These are phyloP conservation scores for Codiaeum variegatum DNA, from an alignment of 441 rosid species.

Conservation along the genomic window DNA sequence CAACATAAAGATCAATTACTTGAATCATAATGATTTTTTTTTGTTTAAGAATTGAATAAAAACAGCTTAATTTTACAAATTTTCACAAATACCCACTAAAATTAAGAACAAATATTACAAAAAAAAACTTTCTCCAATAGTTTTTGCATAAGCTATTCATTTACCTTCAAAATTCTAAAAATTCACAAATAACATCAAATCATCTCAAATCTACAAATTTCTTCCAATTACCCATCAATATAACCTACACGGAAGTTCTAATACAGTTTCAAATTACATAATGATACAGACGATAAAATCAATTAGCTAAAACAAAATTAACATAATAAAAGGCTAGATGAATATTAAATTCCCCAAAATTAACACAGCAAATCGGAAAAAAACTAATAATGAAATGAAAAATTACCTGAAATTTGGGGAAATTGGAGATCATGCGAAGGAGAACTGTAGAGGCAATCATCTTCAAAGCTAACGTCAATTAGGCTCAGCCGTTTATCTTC, in stretches of 20 bases:
- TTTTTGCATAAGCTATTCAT: background rate
- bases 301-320: background rate
- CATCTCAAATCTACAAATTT: background rate
- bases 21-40: background rate
- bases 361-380: background rate
- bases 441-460: slow-evolving; percentile 71
- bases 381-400: background rate
- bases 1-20: background rate
- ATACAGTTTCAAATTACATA: background rate
- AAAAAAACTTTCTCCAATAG: background rate
- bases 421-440: slow-evolving; percentile 32
- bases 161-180: background rate
- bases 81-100: background rate
- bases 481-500: slow-evolving; percentile 49
- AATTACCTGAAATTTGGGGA: slow-evolving; percentile 35
- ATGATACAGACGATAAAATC: background rate
- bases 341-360: background rate
- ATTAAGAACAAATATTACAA: background rate
- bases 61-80: background rate
- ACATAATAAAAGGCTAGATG: background rate
- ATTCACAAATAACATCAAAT: background rate
- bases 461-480: slow-evolving; percentile 74
- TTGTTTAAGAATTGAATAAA: background rate
- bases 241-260: background rate
- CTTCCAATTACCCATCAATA: background rate